Base-by-base conservation (phyloP, 2,329 filamentous ascomycete genomes). In the Geosmithia morbida region DNA sequence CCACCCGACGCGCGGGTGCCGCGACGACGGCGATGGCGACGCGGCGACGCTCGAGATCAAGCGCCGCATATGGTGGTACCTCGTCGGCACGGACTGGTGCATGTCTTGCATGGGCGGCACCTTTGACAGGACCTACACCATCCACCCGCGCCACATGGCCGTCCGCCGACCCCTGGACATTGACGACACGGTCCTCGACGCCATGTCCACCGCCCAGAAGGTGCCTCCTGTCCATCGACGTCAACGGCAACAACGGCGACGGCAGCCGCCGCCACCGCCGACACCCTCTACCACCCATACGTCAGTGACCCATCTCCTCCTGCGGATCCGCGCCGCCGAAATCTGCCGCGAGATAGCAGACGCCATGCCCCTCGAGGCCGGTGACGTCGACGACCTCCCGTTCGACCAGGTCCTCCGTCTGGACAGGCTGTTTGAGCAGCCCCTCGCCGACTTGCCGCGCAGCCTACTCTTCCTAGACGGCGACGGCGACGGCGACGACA, bases 31-130 rank as follows among this genome's bases (percentile, higher is more conserved):
- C 56, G 56, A 56, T 50, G 18, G 50, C 51, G 2, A 58, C 56
- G 56, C 56, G 33, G 54, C 52, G 3, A 14, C 44, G 4, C 26
- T 7, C 5, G 68, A 70, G 47, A 58, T 65, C 39, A 66, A 62
- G 41, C 56, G 67, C 17, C 57, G 68, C 43, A 51, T 68, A 3
- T 70, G 67, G 68, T 70, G 67, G 67, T 66, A 68, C 50, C 55
- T 70, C 6, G 59, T 59, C 10, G 55, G 61, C 1, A 64, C 61
- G 4, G 66, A 70, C 50, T 68, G 64, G 67, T 44, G 26, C n/a
- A 20, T 44, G 43, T 19, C 43, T 8, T 56, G 63, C 17, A 63
- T 65, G 51, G 59, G 56, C 7, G 61, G 59, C 10, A 59, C 59
- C 0, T 56, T 62, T 1, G 62, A 66, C 44, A 55, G 60, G 2